Conservation (phyloP, 2,329 filamentous ascomycete genomes). For the Aquanectria penicillioides region DNA sequence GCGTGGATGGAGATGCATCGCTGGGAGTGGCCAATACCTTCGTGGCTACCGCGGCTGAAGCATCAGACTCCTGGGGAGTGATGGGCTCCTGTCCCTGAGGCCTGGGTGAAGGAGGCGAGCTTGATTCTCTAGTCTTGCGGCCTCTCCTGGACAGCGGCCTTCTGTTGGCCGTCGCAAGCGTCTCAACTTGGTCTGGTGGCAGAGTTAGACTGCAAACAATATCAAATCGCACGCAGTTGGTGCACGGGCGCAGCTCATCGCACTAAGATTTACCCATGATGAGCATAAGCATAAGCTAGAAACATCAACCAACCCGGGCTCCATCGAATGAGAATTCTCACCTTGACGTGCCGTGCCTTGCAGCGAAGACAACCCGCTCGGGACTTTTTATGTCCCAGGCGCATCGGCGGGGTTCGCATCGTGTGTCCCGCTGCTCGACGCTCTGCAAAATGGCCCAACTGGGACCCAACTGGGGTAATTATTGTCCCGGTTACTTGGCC, state of each 20-base stretch:
- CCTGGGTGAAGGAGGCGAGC: not conserved
- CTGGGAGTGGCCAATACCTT: not conserved
- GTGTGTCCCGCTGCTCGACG: no score
- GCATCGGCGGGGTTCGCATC: no score
- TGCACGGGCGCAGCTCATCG: slow-evolving; percentile 28
- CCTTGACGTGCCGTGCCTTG: no score
- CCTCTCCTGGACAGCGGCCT: not conserved
- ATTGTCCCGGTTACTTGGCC: no score
- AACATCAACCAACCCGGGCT: no score
- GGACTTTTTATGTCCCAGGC: no score
- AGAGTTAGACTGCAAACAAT: slow-evolving; percentile 24
- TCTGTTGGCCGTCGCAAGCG: not conserved
- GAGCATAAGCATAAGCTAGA: no score
- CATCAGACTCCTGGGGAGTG: not conserved
- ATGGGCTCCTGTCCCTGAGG: not conserved
- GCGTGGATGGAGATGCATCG: not conserved
- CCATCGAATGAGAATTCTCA: no score
- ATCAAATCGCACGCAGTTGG: slow-evolving; percentile 26
- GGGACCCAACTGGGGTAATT: no score
- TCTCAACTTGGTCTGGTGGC: not conserved
- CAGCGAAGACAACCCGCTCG: no score
- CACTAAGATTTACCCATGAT: slow-evolving; percentile 21
- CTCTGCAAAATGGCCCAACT: no score
- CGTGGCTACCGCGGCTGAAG: not conserved
- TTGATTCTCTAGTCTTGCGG: not conserved